phyloP scores from a whole-genome alignment of 23 red algal species.

The Pyropia yezoensis region DNA sequence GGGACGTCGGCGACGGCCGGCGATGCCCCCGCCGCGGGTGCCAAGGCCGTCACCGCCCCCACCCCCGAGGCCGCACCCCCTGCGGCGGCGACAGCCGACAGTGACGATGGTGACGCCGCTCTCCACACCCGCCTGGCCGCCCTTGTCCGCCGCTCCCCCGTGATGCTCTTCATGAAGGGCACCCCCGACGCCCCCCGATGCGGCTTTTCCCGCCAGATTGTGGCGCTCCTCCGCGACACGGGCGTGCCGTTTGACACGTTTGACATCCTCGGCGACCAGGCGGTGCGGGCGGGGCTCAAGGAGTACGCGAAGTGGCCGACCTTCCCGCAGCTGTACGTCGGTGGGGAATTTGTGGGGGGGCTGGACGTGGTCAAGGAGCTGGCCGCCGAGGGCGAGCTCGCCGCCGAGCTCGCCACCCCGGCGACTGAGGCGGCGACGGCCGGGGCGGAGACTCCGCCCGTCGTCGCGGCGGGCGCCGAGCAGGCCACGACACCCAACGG shows the following conservation, averaged over 20 bases:
- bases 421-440: not conserved
- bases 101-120: not conserved
- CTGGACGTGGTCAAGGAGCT: constrained; percentile 84
- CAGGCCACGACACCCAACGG: too few relatives aligned
- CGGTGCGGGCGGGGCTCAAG: constrained; percentile 69
- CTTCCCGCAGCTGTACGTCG: constrained; percentile 90
- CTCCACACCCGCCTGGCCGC: constrained; percentile 18
- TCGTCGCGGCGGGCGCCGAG: too few relatives aligned
- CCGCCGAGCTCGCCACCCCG: constrained; percentile 12
- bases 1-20: too few relatives aligned
- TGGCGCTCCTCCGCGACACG: constrained; percentile 44
- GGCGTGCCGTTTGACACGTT: constrained; percentile 48
- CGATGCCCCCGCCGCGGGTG: too few relatives aligned
- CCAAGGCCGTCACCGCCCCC: too few relatives aligned
- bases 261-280: constrained; percentile 75
- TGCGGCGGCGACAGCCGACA: too few relatives aligned
- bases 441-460: not conserved
- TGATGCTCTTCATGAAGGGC: constrained; percentile 99
- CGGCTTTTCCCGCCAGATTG: constrained; percentile 61
- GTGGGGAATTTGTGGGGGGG: constrained; percentile 75
- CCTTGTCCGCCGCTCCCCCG: constrained; percentile 14
- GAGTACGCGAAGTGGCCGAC: constrained; percentile 71
- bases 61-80: too few relatives aligned
- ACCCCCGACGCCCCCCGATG: constrained; percentile 56
- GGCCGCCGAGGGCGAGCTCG: constrained; percentile 32